Evolutionary conservation across 345 rosid genomes (phyloP), one percentile per base, ranked within the genome.

Genomic region (Cardamine occulta): DNA sequence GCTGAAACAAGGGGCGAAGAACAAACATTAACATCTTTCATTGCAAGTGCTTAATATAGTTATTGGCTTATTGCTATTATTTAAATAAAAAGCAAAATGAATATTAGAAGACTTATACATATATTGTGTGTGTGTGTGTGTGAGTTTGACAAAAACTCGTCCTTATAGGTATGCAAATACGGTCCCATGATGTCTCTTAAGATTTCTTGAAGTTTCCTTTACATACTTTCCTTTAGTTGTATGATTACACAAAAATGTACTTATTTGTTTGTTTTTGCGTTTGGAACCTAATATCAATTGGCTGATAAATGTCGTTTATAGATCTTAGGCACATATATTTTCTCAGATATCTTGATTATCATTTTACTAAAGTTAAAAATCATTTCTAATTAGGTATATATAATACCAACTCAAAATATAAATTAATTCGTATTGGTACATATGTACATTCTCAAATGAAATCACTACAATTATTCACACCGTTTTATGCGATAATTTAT

Each of bases 101-200:
- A 52, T 26, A 72, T 26, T 60, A 23, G 49, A 69, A 55, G 8
- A 48, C 26, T 40, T 23, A 39, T 10, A 26, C 2, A 40, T 44
- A 24, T 26, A 47, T 26, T 9, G 11, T 37, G 12, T 37, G 3
- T 37, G 3, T 17, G 17, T 45, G 5, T 24, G 9, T 63, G 14
- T 66, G 10, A 18, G 31, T 74, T 74, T 67, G 74, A 68, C 40
- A 76, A 70, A 69, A 68, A 76, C 59, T 24, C 48, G 68, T 76
- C 70, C 49, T 68, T 68, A 52, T 61, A 52, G 56, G 66, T 62
- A 76, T 58, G 14, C 74, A 62, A 42, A 69, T 62, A 34, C 58
- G 80, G 70, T 28, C 70, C 75, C 80, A 76, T 69, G 80, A 69
- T 67, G 62, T 69, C 65, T 14, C 48, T 65, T 31, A 2, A 19